A percentile compares a stretch with the other conserved stretches of the same genome.
These are phyloP conservation scores for Cymodocea nodosa DNA, from an alignment of 116 monocot genomes.

Conservation along the genomic window DNA sequence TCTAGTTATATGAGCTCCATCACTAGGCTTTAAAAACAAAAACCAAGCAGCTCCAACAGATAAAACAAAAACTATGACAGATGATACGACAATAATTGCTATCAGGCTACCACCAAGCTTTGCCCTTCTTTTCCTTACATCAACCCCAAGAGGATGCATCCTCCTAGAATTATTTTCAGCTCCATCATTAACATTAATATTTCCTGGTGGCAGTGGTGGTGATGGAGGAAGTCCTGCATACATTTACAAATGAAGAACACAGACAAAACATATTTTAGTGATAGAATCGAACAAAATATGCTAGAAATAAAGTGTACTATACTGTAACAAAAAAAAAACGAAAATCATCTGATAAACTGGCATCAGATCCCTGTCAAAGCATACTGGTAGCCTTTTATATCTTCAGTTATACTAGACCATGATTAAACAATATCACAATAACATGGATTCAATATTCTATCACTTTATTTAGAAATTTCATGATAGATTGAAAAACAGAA, in stretches of 20 bases:
- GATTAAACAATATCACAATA: no score
- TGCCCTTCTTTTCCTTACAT: conserved; percentile 36
- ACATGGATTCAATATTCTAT: no score
- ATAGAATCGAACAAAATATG: no score
- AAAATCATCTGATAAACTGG: no score
- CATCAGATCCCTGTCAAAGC: no score
- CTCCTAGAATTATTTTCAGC: conserved; percentile 32
- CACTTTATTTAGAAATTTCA: no score
- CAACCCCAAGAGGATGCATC: conserved; percentile 67
- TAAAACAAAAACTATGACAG: conserved; percentile 43
- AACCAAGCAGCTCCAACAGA: conserved; percentile 45
- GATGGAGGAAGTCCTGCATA: conserved; percentile 76
- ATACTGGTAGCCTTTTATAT: no score
- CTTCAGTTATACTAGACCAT: no score
- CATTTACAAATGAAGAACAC: not conserved
- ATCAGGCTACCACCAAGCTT: conserved; percentile 45
- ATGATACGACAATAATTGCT: conserved; percentile 51
- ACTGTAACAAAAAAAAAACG: no score
- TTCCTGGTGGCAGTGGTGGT: conserved; percentile 43
- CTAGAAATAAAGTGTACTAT: no score
- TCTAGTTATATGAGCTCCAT: conserved; percentile 7
- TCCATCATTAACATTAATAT: conserved; percentile 27
- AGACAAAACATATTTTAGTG: not conserved
- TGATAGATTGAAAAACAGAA: no score
- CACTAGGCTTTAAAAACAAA: conserved; percentile 31